Evolutionary conservation across 148 eudicot genomes (phyloP).

Genomic region (Camellia granthamiana): DNA sequence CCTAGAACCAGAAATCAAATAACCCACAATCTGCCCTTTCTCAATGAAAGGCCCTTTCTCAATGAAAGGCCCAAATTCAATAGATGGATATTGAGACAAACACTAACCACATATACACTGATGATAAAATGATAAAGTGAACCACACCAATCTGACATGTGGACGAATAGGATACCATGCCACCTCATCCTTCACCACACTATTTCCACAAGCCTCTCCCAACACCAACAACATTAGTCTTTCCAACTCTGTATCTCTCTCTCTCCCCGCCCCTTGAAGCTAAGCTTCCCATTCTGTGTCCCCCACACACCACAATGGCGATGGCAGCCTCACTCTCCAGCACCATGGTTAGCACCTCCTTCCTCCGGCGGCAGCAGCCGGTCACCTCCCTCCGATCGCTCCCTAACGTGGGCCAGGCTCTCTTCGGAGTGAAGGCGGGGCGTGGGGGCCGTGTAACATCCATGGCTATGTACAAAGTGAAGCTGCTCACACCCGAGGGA

Average conservation of each 20-base stretch:
- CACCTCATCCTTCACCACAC: slow-evolving; percentile 13
- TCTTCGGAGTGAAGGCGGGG: slow-evolving; percentile 40
- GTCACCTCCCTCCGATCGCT: slow-evolving; percentile 30
- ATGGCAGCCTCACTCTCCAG: slow-evolving; percentile 33
- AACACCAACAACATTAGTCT: neutral
- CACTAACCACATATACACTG: slow-evolving; percentile 2
- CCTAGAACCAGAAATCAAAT: no score
- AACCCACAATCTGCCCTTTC: no score
- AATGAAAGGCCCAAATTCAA: slow-evolving; percentile 2
- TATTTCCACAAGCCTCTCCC: slow-evolving; percentile 34
- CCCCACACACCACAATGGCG: slow-evolving; percentile 23
- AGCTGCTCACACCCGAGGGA: slow-evolving; percentile 54
- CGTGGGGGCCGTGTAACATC: slow-evolving; percentile 35
- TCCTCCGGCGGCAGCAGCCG: slow-evolving; percentile 38
- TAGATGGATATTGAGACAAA: neutral
- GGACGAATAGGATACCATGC: slow-evolving; percentile 22
- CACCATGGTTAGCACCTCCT: slow-evolving; percentile 52
- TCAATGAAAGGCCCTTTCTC: neutral
- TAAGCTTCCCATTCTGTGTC: no score
- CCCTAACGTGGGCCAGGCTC: slow-evolving; percentile 36
- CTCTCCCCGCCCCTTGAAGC: neutral
- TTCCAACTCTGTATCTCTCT: neutral
- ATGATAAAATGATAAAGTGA: slow-evolving; percentile 20
- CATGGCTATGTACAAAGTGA: slow-evolving; percentile 62
- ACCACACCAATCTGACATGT: slow-evolving; percentile 25